Evolutionary conservation across 495 filamentous ascomycete species (phyloP).

Genomic region (Hyaloscypha variabilis): DNA sequence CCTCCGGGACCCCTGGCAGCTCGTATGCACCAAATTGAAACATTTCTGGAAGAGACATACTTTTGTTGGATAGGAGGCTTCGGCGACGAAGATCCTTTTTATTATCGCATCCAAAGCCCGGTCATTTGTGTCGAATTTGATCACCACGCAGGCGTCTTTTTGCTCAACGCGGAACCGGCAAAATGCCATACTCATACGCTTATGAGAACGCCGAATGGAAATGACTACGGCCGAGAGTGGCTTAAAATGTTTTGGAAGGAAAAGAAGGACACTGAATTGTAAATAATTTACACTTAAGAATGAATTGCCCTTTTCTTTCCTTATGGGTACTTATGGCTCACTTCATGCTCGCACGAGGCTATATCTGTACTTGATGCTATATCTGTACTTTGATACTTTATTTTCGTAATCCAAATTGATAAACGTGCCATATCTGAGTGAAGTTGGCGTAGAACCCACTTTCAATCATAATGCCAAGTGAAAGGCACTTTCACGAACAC

Average conservation of each 20-base stretch:
- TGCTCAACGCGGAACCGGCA: conserved; percentile 68
- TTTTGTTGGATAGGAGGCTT: conserved; percentile 73
- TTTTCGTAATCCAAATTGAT: no score
- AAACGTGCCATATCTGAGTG: not conserved
- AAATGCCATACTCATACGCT: conserved; percentile 78
- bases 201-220: conserved; percentile 67
- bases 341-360: no score
- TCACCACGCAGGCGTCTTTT: conserved; percentile 74
- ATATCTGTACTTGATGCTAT: no score
- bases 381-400: no score
- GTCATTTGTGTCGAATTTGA: conserved; percentile 74
- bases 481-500: not conserved
- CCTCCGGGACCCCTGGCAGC: conserved; percentile 50
- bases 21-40: conserved; percentile 51
- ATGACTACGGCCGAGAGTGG: conserved; percentile 60
- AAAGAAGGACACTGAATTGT: no score
- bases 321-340: no score
- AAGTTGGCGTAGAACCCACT: not conserved
- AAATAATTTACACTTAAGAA: no score
- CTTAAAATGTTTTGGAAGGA: not conserved
- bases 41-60: conserved; percentile 62
- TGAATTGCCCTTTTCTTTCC: no score
- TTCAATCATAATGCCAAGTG: not conserved
- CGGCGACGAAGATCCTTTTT: conserved; percentile 66
- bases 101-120: conserved; percentile 72